Evolutionary conservation across 1,139 yeast species (phyloP), one percentile per base, ranked within the genome.

Genomic region (Trichomonascaceae sp.): DNA sequence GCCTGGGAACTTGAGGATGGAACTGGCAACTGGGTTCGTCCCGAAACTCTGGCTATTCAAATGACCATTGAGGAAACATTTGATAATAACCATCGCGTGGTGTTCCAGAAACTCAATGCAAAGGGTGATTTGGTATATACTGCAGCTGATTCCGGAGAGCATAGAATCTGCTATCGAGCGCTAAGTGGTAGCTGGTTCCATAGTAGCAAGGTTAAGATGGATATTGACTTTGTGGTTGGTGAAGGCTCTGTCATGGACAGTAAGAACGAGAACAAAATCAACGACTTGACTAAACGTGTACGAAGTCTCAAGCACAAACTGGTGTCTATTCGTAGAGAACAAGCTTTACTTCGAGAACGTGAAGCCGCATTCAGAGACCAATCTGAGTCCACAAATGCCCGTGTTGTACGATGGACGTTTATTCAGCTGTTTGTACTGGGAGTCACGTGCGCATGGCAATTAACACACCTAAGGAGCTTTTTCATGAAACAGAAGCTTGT

Each of bases 141-240:
- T 32, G 85, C 91, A 1, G 73, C 82, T 50, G 89, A 82, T 50
- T 75, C 83, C 39, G 95, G 95, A 47, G 87, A 84, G 64, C 93
- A 86, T 71, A 74, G 80, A 62, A 77, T 86, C 50, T 86, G 95
- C 70, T 75, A 85, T 63, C 82, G 83, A 55, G 85, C 89, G 3
- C 78, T 81, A 60, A 75, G 81, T 41, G 79, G 79, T 59, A 83
- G 82, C 57, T 82, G 82, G 88, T 77, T 76, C 69, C 75, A 73
- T 55, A 72, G 68, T 67, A 74, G 66, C 59, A 80, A 69, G 64
- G 82, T 71, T 56, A 79, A 74, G 68, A 70, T 81, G 58, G 78
- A 66, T 60, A 66, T 75, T 51, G 79, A 76, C 61, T 68, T 81
- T 58, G 76, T 75, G 27, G 72, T 83, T 44, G 87, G 85, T 20